Percentiles rank a stretch among this genome's conserved stretches.
These are phyloP conservation scores for Achlya hypogyna DNA, from an alignment of 352 stramenopile species.

Conservation along the genomic window DNA sequence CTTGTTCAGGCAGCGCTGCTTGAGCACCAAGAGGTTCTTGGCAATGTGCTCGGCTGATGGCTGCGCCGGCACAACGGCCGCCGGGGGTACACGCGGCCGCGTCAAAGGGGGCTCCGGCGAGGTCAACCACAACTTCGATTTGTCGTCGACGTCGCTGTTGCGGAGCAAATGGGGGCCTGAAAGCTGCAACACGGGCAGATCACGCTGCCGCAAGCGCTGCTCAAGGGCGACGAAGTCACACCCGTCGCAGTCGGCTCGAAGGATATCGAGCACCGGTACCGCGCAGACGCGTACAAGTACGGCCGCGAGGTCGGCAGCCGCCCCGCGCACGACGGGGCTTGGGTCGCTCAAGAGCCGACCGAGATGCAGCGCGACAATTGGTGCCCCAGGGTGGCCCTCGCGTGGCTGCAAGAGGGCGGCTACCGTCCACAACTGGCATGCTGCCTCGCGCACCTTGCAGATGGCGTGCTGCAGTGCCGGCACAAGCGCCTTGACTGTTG, in stretches of 20 bases:
- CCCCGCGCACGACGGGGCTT: conserved; percentile 30
- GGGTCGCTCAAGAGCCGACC: conserved; percentile 42
- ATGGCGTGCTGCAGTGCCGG: conserved; percentile 38
- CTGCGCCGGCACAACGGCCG: not conserved
- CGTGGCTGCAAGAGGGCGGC: conserved; percentile 29
- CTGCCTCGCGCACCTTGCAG: conserved; percentile 53
- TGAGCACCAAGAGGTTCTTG: conserved; percentile 47
- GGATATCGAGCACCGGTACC: not conserved
- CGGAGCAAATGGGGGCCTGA: not conserved
- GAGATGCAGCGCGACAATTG: conserved; percentile 17
- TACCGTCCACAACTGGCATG: conserved; percentile 45
- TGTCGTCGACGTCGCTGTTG: not conserved
- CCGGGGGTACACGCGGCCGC: no score
- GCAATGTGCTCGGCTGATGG: conserved; percentile 27
- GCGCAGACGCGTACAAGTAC: conserved; percentile 25
- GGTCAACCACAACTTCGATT: not conserved
- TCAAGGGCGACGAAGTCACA: not conserved
- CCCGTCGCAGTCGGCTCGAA: not conserved
- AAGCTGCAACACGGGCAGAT: not conserved
- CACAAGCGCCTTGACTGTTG: conserved; percentile 27
- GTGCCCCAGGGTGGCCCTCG: conserved; percentile 20
- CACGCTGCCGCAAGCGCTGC: not conserved
- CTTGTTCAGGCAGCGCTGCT: conserved; percentile 27
- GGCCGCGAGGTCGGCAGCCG: conserved; percentile 37
- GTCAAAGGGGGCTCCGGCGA: not conserved